phyloP scores from a whole-genome alignment of 179 eudicot species.

The Carnegiea gigantea region DNA sequence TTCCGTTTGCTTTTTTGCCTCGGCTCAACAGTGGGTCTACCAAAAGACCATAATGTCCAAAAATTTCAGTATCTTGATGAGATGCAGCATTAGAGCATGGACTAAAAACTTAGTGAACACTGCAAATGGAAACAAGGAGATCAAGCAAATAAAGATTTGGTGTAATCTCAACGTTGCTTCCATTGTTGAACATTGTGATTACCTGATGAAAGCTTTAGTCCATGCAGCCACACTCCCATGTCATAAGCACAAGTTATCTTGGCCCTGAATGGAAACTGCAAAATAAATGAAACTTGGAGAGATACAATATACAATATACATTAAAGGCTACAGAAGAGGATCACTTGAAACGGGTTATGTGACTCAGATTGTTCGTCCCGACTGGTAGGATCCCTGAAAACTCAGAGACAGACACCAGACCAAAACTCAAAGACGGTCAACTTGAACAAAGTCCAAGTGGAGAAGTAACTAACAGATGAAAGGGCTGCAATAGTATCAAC shows the following conservation, averaged over 20 bases:
- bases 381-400: neutral
- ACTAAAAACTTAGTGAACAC: constrained; percentile 16
- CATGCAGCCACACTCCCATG: neutral
- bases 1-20: no score
- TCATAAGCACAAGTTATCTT: no score
- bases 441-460: constrained; percentile 7
- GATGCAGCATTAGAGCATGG: neutral
- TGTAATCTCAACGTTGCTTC: no score
- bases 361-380: neutral
- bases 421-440: constrained; percentile 4
- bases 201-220: constrained; percentile 9
- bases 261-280: no score
- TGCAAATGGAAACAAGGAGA: constrained; percentile 18
- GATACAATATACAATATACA: neutral
- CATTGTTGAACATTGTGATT: constrained; percentile 8
- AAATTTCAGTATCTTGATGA: no score
- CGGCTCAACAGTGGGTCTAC: no score
- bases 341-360: neutral
- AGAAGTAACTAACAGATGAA: constrained; percentile 17
- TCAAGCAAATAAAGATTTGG: neutral
- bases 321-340: neutral
- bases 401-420: neutral
- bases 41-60: no score
- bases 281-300: neutral
- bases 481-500: constrained; percentile 20